Percentiles rank a stretch among this genome's conserved stretches.
Evolutionary conservation across 768 basidiomycete species (phyloP).

Genomic region (Tremella mesenterica): DNA sequence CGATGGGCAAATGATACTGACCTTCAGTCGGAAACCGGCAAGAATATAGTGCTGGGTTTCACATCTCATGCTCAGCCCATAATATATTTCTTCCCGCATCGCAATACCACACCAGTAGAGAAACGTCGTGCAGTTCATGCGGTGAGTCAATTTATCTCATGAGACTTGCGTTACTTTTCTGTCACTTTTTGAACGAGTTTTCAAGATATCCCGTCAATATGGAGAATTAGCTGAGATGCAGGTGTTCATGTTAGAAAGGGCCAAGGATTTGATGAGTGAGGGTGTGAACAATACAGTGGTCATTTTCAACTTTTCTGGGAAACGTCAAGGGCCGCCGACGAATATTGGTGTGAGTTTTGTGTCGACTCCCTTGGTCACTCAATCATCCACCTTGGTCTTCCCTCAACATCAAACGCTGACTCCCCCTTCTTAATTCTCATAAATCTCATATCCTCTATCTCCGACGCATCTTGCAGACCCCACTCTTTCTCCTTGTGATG

Average conservation of each 20-base stretch:
- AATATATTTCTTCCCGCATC: conserved; percentile 37
- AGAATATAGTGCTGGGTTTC: conserved; percentile 34
- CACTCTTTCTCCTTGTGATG: background rate
- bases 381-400: too few relatives aligned
- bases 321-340: conserved; percentile 29
- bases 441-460: too few relatives aligned
- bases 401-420: too few relatives aligned
- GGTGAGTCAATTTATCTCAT: conserved; percentile 11
- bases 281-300: conserved; percentile 33
- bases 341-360: conserved; percentile 26
- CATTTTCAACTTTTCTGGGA: conserved; percentile 39
- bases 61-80: conserved; percentile 28
- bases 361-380: too few relatives aligned
- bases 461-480: too few relatives aligned
- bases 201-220: background rate
- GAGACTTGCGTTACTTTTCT: background rate
- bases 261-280: conserved; percentile 35
- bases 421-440: too few relatives aligned
- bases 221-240: background rate
- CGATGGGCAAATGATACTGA: background rate
- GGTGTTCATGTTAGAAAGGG: conserved; percentile 40
- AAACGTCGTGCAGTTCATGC: conserved; percentile 25
- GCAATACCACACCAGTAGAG: conserved; percentile 24
- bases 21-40: conserved; percentile 19
- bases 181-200: background rate